Evolutionary conservation across 2,329 filamentous ascomycete species (phyloP).

Genomic region (Ophiostoma triangulosporum): DNA sequence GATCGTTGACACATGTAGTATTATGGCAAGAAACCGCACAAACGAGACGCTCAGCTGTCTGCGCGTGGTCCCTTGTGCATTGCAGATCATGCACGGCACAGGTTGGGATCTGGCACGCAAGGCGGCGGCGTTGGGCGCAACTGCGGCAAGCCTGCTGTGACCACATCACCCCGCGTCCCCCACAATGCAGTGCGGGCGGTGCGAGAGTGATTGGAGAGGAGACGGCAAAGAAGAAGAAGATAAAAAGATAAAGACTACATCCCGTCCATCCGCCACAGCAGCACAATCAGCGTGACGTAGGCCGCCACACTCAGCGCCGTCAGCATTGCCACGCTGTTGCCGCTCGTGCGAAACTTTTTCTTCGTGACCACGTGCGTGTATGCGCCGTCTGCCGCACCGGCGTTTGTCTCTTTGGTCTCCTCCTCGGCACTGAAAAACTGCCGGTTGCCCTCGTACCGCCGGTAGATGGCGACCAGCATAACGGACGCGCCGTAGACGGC

Average conservation of each 20-base stretch:
- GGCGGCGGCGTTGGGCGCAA: no score
- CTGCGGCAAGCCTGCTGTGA: no score
- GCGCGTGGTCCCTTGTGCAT: no score
- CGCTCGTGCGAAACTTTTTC: conserved; percentile 49
- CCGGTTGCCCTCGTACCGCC: conserved; percentile 79
- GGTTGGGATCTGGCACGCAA: no score
- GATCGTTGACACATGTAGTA: no score
- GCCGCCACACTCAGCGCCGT: conserved; percentile 42
- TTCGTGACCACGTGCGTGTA: conserved; percentile 24
- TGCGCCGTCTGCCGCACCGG: conserved; percentile 1
- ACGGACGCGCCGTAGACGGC: conserved; percentile 82
- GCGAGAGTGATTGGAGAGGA: no score
- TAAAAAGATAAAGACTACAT: background rate
- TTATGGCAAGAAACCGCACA: no score
- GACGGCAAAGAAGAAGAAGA: background rate
- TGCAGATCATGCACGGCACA: no score
- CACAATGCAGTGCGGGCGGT: no score
- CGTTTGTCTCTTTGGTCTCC: conserved; percentile 17
- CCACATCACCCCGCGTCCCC: no score
- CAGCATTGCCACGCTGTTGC: conserved; percentile 47
- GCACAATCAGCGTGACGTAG: conserved; percentile 41
- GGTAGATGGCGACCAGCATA: conserved; percentile 68
- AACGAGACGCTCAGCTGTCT: no score
- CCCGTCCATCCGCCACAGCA: conserved; percentile 20
- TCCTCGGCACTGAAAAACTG: conserved; percentile 68